phyloP scores from a whole-genome alignment of 306 rosid genomes.

The Sicyos edulis region DNA sequence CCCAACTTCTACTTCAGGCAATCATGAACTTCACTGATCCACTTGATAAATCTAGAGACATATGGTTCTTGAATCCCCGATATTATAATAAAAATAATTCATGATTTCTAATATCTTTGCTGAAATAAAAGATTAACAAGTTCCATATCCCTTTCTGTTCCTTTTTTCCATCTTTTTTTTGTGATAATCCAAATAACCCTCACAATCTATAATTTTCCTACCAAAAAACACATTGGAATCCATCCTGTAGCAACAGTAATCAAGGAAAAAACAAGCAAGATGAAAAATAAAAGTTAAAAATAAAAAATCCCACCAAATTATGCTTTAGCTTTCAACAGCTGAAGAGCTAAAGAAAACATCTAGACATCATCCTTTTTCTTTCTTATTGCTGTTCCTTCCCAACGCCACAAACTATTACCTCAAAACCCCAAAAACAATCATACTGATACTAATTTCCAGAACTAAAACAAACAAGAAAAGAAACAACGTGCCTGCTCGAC shows the following conservation, averaged over 20 bases:
- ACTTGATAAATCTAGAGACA: not conserved
- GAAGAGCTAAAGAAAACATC: not conserved
- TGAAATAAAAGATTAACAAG: slow-evolving; percentile 3
- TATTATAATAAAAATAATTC: slow-evolving; percentile 1
- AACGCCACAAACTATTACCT: not conserved
- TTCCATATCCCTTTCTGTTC: not conserved
- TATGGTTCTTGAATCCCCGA: not conserved
- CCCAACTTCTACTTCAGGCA: not conserved
- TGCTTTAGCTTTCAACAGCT: not conserved
- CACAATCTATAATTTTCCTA: not conserved
- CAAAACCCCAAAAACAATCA: not conserved
- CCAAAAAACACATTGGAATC: not conserved
- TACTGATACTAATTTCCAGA: not conserved
- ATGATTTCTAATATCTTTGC: not conserved
- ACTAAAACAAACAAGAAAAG: not conserved
- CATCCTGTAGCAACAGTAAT: not conserved
- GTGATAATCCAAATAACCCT: not conserved
- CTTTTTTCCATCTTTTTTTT: not conserved
- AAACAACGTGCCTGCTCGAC: slow-evolving; percentile 58
- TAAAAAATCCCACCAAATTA: not conserved
- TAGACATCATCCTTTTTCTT: not conserved
- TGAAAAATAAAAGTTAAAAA: not conserved
- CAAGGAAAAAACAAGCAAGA: not conserved
- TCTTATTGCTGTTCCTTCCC: not conserved
- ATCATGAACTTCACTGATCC: not conserved